Conservation (phyloP, 495 filamentous ascomycete species). For the Pseudevernia furfuracea region DNA sequence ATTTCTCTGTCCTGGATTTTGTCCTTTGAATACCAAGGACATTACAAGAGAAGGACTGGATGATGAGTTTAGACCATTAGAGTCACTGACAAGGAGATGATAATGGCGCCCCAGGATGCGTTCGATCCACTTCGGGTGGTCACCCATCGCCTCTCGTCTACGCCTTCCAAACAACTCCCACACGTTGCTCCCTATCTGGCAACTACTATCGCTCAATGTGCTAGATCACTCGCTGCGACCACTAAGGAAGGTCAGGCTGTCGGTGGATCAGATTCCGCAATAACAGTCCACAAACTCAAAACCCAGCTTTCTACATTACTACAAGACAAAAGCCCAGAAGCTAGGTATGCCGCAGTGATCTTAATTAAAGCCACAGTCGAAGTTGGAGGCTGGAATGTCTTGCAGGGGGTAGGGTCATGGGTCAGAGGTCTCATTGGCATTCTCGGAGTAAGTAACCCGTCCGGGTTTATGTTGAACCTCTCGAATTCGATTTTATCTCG, state of each 20-base stretch:
- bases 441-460: slow-evolving; percentile 49
- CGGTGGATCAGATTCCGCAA: slow-evolving; percentile 49
- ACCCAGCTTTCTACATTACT: slow-evolving; percentile 68
- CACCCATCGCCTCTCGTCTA: slow-evolving; percentile 58
- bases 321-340: slow-evolving; percentile 60
- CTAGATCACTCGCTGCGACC: slow-evolving; percentile 47
- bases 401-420: slow-evolving; percentile 64
- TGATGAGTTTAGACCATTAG: neutral
- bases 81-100: neutral
- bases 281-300: slow-evolving; percentile 68
- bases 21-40: neutral
- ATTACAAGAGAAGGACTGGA: neutral
- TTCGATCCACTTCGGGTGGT: slow-evolving; percentile 48
- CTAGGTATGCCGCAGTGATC: slow-evolving; percentile 67
- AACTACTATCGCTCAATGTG: slow-evolving; percentile 52
- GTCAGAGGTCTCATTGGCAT: slow-evolving; percentile 62
- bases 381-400: slow-evolving; percentile 67
- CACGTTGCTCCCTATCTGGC: slow-evolving; percentile 54
- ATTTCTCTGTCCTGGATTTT: neutral
- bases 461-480: neutral
- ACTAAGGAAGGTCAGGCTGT: slow-evolving; percentile 42
- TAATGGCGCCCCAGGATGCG: neutral
- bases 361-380: slow-evolving; percentile 76
- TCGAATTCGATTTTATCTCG: neutral
- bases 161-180: slow-evolving; percentile 56